Evolutionary conservation across 345 rosid species (phyloP), one percentile per base, ranked within the genome.

Genomic region (Lepidium africanum): DNA sequence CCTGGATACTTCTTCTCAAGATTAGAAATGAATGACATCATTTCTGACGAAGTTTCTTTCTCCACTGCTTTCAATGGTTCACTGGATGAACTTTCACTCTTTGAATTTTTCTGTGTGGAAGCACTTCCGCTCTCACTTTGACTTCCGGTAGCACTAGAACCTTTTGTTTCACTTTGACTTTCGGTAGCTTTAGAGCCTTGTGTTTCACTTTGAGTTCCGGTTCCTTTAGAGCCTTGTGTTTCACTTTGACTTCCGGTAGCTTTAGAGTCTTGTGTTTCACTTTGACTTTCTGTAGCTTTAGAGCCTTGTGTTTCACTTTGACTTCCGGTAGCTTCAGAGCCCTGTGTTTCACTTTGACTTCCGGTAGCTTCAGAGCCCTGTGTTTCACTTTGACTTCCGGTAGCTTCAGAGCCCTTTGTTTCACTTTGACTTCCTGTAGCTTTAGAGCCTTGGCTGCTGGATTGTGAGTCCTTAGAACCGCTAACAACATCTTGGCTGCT

Each of bases 1-100:
- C 2, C 9, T 10, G 64, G 11, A 15, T 67, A 61, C 58, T 67
- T 74, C 73, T 74, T 60, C 69, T 74, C 78, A 12, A 74, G 69
- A 2, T 14, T 25, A 0, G 63, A 23, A 16, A 74, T 66, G 35
- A 74, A 74, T 11, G 63, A 30, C 73, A 53, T 74, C 1, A 67
- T 50, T 60, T 74, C 73, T 10, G 52, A 9, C 0, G 72, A 41
- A 35, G 73, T 74, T 11, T 67, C 33, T 10, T 9, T 67, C 55
- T 74, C 78, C 12, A 74, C 45, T 37, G 52, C 47, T 45, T 67
- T 59, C 25, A 53, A 49, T 19, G 67, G 25, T 37, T 45, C 67
- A 10, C 21, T 9, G 0, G 13, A 0, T 16, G 39, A 13, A 11
- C 21, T 39, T 41, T 3, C 17, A 30, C n/a, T 58, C 3, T 13